Evolutionary conservation across 106 monocot species (phyloP), one percentile per base, ranked within the genome.

Genomic region (Hemerocallis citrina): DNA sequence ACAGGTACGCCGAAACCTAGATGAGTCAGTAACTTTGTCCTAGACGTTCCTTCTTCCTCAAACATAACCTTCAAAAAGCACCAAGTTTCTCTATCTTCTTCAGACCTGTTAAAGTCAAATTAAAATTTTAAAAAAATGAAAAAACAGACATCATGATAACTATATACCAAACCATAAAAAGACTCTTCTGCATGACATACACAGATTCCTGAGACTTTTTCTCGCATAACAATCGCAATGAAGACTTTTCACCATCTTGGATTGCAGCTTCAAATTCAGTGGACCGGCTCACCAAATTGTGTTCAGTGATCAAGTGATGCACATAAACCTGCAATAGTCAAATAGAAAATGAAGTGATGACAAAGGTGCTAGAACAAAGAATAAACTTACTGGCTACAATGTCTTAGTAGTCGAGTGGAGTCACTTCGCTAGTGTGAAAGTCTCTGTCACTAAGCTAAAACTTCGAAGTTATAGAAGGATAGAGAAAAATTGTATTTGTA

Each of bases 41-140:
- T 85, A 31, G 92, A 85, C 48, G 79, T 81, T 54, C 88, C 98
- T 43, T 92, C 96, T 75, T 99, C 92, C 72, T 85, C 98, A 82
- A 92, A 88, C 98, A 99, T 92, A 45, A 99, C 88, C 64, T 82
- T 92, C 72, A 99, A 80, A 56, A 99, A 99, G 37, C 74, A 66
- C 98, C 98, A 99, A 22, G 75, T 79, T 76, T 99, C 98, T 68
- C 57, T 88, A 40, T 99, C 98, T 34, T 99, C 88, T 25, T 72
- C 79, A 68, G 74, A 79, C 69, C 96, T 98, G 68, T 48, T 64
- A 27, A 66, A 62, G 30, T 35, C 62, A 64, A 71, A 68, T 71
- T 27, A 6, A 15, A 57, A 28, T 39, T 41, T 24, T 17, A 55
- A 31, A 17, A 47, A 29, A 29, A 29, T 12, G 13, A 52, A 52